Base-by-base conservation (phyloP, 140 eudicot genomes). In the Anethum foeniculum region DNA sequence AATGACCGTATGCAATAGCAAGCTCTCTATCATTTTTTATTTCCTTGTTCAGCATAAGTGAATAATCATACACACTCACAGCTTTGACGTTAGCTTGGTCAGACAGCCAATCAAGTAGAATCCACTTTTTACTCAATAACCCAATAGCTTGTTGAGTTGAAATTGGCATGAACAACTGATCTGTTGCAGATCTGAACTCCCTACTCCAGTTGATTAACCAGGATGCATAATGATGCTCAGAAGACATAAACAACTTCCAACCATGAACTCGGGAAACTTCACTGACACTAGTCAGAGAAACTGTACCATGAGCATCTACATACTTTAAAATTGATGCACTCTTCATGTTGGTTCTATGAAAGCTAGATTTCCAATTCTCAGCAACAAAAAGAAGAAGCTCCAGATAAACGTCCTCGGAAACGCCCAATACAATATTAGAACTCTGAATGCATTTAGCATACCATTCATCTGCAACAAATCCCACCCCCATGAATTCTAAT, bases 181-280 rank as follows among this genome's bases (percentile, higher is more conserved):
- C 23, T 0, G 46, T 34, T 3, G 77, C 71, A 78, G n/a, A 47
- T 30, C 80, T 41, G 56, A 90, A 88, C 67, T 85, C 91, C 38
- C 77, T 79, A 68, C 83, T 88, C 92, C 96, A 90, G 7, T 85
- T 76, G 36, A 87, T 87, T 76, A 90, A 41, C 92, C 92, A 90
- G 0, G 91, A 83, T 39, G 83, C 75, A 52, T 46, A 78, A 68
- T 16, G 7, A 39, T 79, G 43, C 28, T 85, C 79, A 6, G 81
- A 13, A 4, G 88, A 81, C 49, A 80, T 68, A 13, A 87, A 81
- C 81, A 75, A 44, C 60, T 28, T 23, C 36, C 82, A 23, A 44
- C 36, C 18, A 0, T 27, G 21, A 71, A 23, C 41, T 19, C 7
- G 75, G 6, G 49, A 54, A 21, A 75, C 84, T 28, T 43, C 75